phyloP scores from a whole-genome alignment of 2,329 filamentous ascomycete genomes.

The Botrytis byssoidea region DNA sequence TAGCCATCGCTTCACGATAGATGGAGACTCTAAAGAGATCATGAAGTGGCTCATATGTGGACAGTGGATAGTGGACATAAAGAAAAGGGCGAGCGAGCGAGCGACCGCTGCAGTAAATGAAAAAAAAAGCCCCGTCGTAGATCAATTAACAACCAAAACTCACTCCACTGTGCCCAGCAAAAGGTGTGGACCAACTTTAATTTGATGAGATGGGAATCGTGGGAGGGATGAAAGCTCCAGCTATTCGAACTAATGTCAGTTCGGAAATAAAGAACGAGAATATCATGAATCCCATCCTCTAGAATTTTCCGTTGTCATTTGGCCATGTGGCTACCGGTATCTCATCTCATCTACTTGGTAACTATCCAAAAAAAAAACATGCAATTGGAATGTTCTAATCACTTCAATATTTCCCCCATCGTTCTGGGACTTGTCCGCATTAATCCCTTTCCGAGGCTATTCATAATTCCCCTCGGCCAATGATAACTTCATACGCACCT shows the following conservation, averaged over 20 bases:
- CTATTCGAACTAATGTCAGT: background rate
- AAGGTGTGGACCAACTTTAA: slow-evolving; percentile 13
- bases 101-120: background rate
- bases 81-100: background rate
- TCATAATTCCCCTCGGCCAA: background rate
- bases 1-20: background rate
- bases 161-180: background rate
- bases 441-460: background rate
- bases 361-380: background rate
- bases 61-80: background rate
- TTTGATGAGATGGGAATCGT: slow-evolving; percentile 12
- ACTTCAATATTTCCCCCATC: slow-evolving; percentile 1
- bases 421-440: background rate
- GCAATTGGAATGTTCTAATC: background rate
- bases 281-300: background rate
- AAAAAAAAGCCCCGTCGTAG: background rate
- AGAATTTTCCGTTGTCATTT: background rate
- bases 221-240: background rate
- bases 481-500: background rate
- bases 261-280: slow-evolving; percentile 18
- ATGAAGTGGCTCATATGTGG: slow-evolving; percentile 1
- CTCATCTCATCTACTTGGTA: slow-evolving; percentile 3
- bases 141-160: background rate
- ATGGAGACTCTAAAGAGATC: background rate
- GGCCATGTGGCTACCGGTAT: slow-evolving; percentile 11